These are phyloP conservation scores for Coemansia sp. DNA, from an alignment of 192 early-diverging fungal species.

Conservation along the genomic window DNA sequence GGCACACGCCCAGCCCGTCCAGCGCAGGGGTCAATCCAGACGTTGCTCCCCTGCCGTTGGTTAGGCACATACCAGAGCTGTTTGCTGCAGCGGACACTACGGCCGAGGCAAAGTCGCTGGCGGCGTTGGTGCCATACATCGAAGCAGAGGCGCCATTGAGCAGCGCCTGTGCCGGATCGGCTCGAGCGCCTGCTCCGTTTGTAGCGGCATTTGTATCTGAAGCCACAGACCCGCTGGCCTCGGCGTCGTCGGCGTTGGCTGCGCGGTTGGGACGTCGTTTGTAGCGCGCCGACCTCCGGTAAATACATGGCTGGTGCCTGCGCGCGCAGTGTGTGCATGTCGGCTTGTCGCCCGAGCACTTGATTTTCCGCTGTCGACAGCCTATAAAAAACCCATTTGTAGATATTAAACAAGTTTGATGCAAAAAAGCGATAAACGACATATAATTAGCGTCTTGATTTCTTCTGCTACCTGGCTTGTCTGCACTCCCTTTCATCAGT, in stretches of 20 bases:
- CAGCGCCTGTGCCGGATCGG: neutral
- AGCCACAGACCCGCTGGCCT: neutral
- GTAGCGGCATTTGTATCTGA: neutral
- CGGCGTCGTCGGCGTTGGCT: neutral
- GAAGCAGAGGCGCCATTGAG: neutral
- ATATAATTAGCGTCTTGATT: neutral
- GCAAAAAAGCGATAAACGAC: neutral
- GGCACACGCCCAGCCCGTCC: neutral
- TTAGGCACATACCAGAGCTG: neutral
- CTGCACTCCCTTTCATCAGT: neutral
- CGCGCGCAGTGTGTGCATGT: slow-evolving; percentile 52
- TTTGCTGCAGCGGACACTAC: neutral
- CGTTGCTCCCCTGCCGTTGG: neutral
- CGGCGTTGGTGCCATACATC: neutral
- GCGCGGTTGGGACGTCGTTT: slow-evolving; percentile 37
- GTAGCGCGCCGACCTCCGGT: slow-evolving; percentile 55
- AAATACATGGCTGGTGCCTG: slow-evolving; percentile 54
- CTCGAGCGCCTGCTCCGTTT: neutral
- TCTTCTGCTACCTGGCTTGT: neutral
- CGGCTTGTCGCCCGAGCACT: slow-evolving; percentile 54
- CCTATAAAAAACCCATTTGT: slow-evolving; percentile 26
- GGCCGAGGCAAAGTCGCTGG: neutral
- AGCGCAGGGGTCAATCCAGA: neutral
- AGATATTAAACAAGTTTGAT: slow-evolving; percentile 1
- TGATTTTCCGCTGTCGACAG: slow-evolving; percentile 54